phyloP scores from a whole-genome alignment of 164 flowering plant species.

The Vitis cinerea region DNA sequence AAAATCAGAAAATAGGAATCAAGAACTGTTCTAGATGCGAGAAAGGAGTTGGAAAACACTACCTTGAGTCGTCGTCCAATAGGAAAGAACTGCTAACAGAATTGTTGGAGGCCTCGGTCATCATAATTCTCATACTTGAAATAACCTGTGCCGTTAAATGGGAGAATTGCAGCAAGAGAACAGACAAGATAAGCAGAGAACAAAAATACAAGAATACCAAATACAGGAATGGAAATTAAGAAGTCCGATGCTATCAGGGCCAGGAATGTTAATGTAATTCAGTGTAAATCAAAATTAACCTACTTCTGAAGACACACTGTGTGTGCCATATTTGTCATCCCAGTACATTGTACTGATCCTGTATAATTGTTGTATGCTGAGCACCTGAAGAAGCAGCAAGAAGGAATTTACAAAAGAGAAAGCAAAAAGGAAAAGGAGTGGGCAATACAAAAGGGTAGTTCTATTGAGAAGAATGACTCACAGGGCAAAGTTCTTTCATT shows the following conservation, averaged over 20 bases:
- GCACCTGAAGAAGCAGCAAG: conserved; percentile 51
- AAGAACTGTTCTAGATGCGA: no score
- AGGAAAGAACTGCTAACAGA: conserved; percentile 89
- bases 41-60: background rate
- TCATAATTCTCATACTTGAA: conserved; percentile 83
- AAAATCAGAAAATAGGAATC: no score
- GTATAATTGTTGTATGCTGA: conserved; percentile 92
- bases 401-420: background rate
- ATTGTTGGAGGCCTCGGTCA: conserved; percentile 92
- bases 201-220: background rate
- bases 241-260: background rate
- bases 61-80: conserved; percentile 95
- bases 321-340: conserved; percentile 99
- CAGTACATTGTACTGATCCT: conserved; percentile 99
- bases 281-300: conserved; percentile 16
- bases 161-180: background rate
- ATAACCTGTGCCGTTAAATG: conserved; percentile 59
- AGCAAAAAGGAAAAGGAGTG: background rate
- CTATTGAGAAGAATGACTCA: conserved; percentile 28
- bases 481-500: conserved; percentile 90
- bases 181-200: background rate
- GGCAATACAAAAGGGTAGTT: background rate
- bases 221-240: background rate
- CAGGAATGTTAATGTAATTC: background rate
- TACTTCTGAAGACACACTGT: conserved; percentile 91